phyloP scores from a whole-genome alignment of 2,329 filamentous ascomycete species.

The Eurotiales sp. region DNA sequence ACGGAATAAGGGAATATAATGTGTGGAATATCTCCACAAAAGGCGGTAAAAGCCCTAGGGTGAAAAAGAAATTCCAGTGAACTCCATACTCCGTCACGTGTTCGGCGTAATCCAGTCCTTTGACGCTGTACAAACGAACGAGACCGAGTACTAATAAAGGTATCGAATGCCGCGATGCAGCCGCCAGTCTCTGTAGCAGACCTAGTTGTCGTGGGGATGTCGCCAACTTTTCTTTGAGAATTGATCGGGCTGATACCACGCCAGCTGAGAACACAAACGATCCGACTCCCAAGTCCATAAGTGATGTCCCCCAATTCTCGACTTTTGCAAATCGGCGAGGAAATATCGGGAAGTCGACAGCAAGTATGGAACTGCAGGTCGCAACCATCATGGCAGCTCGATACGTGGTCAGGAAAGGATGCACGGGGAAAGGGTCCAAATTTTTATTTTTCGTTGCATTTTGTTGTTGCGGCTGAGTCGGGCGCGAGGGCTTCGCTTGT shows the following conservation, averaged over 20 bases:
- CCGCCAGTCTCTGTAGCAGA: constrained; percentile 56
- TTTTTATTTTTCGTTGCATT: constrained; percentile 14
- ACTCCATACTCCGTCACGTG: constrained; percentile 97
- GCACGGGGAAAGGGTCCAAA: constrained; percentile 64
- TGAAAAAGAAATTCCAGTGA: constrained; percentile 99
- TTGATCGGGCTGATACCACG: constrained; percentile 78
- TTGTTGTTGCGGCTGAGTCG: constrained; percentile 23
- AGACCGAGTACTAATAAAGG: constrained; percentile 78
- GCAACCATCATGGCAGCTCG: constrained; percentile 86
- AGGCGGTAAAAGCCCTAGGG: constrained; percentile 79
- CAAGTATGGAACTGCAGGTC: constrained; percentile 89
- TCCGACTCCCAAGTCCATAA: constrained; percentile 97
- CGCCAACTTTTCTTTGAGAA: constrained; percentile 65
- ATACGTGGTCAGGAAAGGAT: constrained; percentile 90
- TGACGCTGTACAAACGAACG: constrained; percentile 80
- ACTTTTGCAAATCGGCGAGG: constrained; percentile 95
- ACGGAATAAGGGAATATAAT: constrained; percentile 65
- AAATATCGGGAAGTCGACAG: constrained; percentile 91
- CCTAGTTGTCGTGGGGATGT: constrained; percentile 34
- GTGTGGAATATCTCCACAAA: constrained; percentile 82
- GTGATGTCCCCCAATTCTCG: constrained; percentile 98
- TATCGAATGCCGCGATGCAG: constrained; percentile 73
- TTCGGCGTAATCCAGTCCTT: constrained; percentile 92
- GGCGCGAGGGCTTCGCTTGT: constrained; percentile 30
- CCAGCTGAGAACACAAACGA: constrained; percentile 96